Base-by-base conservation (phyloP, 2,329 filamentous ascomycete species). In the Pseudogymnoascus sp. region DNA sequence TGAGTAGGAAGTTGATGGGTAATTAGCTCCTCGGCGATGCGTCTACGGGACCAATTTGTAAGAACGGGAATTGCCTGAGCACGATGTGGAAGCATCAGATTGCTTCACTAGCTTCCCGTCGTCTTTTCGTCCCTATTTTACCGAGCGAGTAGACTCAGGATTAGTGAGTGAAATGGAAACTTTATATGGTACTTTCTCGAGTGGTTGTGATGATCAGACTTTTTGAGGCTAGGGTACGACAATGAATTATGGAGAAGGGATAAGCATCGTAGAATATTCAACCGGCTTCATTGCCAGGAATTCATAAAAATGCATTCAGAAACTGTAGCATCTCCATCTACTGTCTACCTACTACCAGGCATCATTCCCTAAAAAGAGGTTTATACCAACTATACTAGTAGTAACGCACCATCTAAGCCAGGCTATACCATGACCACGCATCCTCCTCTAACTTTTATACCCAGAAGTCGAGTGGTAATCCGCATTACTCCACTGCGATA, bases 1-100 rank as follows among this genome's bases (percentile, higher is more conserved):
- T 38, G 67, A 71, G 52, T 59, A 59, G 26, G 26, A 26, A 33
- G n/a, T 23, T 60, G 19, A 26, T 55, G 41, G 19, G 19, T 29
- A 6, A 2, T 16, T 31, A 1, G 43, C 6, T 33, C 31, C 29
- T 31, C 29, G 29, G 7, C 29, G 29, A 8, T 31, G 29, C 7
- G 29, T 31, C 29, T 31, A 2, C 8, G 7, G 29, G 29, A 19
- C 19, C 19, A 19, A 19, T 19, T 19, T 19, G 19, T 19, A 1
- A 19, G 19, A 19, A 19, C 19, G 19, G 19, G 19, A 19, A 2
- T 55, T 33, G 29, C 29, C 7, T 55, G n/a, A 33, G 49, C n/a
- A 8, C 5, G 49, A 21, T 33, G 29, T 33, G 29, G 49, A 19
- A 33, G n/a, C 49, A 33, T 55, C 49, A 55, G 49, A 21, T 55